These are phyloP conservation scores for Fremontodendron californicum DNA, from an alignment of 345 rosid species.

Conservation along the genomic window DNA sequence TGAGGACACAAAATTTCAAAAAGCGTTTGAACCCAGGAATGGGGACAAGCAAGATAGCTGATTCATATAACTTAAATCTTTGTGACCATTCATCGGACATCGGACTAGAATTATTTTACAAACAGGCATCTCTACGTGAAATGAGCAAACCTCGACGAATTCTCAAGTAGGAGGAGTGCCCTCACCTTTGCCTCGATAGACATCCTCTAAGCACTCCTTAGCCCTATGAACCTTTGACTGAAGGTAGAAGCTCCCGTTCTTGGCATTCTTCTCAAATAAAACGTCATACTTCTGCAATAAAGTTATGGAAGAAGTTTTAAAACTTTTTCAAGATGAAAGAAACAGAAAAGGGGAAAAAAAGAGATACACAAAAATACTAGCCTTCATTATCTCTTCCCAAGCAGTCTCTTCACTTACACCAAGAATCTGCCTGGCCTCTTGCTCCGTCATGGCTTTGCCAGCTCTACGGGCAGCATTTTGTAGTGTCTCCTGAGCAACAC, in stretches of 20 bases:
- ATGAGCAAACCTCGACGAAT: neutral
- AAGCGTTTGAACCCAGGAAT: neutral
- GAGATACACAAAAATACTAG: neutral
- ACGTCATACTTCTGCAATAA: constrained; percentile 62
- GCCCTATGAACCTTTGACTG: constrained; percentile 95
- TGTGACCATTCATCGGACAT: neutral
- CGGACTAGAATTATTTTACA: neutral
- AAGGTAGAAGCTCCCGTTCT: constrained; percentile 84
- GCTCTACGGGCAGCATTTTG: constrained; percentile 55
- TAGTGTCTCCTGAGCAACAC: constrained; percentile 79
- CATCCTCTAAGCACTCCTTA: constrained; percentile 76
- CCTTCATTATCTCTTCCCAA: constrained; percentile 59
- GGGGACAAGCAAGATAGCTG: neutral
- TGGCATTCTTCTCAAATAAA: constrained; percentile 71
- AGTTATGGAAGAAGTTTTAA: constrained; percentile 1
- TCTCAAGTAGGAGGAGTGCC: constrained; percentile 46
- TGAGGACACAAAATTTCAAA: neutral
- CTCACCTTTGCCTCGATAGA: constrained; percentile 39
- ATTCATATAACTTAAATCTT: neutral
- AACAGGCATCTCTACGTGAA: neutral
- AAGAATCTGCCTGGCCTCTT: constrained; percentile 89
- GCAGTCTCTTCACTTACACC: constrained; percentile 61
- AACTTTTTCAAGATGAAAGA: neutral
- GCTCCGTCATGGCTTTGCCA: constrained; percentile 67
- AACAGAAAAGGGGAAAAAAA: neutral